Percentiles rank a stretch among this genome's conserved stretches.
Conservation (phyloP, 768 basidiomycete genomes). For the Dioszegia aurantiaca region DNA sequence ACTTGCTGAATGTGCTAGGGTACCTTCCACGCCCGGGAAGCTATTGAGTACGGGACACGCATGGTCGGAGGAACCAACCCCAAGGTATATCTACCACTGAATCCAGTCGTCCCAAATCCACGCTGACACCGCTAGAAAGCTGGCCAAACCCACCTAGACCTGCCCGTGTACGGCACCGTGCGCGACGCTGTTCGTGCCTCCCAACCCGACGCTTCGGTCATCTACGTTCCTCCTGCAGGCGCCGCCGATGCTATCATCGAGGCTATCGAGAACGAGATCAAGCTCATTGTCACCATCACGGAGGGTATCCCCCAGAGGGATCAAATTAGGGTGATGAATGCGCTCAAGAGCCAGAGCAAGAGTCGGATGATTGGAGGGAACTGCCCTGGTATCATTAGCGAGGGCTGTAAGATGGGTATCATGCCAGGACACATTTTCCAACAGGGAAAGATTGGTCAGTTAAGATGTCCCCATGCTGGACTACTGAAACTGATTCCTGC, state of each 20-base stretch:
- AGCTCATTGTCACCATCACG: slow-evolving; percentile 95
- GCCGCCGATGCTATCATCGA: slow-evolving; percentile 98
- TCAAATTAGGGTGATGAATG: slow-evolving; percentile 92
- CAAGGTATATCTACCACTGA: slow-evolving; percentile 28
- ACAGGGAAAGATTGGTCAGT: slow-evolving; percentile 87
- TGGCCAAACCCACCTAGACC: slow-evolving; percentile 87
- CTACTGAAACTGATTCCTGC: neutral
- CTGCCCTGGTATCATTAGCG: slow-evolving; percentile 97
- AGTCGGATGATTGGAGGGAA: slow-evolving; percentile 97
- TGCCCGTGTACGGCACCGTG: slow-evolving; percentile 90
- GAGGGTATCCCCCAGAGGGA: slow-evolving; percentile 98
- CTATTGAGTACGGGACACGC: slow-evolving; percentile 88
- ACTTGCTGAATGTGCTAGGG: slow-evolving; percentile 57
- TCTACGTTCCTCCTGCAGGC: slow-evolving; percentile 95
- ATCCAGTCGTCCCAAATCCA: neutral
- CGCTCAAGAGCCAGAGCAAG: slow-evolving; percentile 86
- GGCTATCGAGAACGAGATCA: slow-evolving; percentile 97
- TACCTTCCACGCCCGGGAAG: slow-evolving; percentile 93
- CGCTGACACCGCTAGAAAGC: slow-evolving; percentile 69
- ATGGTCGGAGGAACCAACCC: slow-evolving; percentile 95
- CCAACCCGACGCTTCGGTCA: slow-evolving; percentile 86
- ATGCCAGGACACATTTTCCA: slow-evolving; percentile 93
- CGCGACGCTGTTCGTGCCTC: slow-evolving; percentile 84
- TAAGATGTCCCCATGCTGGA: neutral
- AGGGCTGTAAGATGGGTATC: slow-evolving; percentile 99